Conservation (phyloP, 371 early-diverging fungal genomes). For the Mortierella sp. region DNA sequence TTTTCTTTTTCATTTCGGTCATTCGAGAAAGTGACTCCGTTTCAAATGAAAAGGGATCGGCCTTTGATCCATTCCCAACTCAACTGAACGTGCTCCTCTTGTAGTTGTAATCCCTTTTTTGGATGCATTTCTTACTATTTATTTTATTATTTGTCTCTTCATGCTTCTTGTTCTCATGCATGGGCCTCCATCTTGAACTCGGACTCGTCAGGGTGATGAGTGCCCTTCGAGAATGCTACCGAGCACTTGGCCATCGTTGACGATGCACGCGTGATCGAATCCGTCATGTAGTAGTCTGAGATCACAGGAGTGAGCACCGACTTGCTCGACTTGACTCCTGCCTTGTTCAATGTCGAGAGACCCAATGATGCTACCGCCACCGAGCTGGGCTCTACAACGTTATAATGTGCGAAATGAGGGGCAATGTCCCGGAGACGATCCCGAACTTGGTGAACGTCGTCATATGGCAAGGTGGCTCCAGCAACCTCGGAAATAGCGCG, state of each 20-base stretch:
- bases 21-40: background rate
- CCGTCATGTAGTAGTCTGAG: constrained; percentile 95
- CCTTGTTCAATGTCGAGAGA: constrained; percentile 67
- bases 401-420: constrained; percentile 86
- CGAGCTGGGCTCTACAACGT: constrained; percentile 75
- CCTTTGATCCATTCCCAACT: no score
- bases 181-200: constrained; percentile 55
- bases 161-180: constrained; percentile 24
- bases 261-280: constrained; percentile 93
- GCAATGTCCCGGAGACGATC: constrained; percentile 90
- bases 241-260: constrained; percentile 98
- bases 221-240: constrained; percentile 65
- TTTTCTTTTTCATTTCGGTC: background rate
- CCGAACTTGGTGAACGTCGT: constrained; percentile 86
- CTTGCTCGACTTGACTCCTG: constrained; percentile 62
- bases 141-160: no score
- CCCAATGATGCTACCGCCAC: constrained; percentile 72
- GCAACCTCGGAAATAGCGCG: constrained; percentile 96
- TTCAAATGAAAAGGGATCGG: background rate
- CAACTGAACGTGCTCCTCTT: background rate
- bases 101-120: no score
- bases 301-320: constrained; percentile 72
- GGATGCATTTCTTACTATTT: no score
- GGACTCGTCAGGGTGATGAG: constrained; percentile 45
- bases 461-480: constrained; percentile 91